Evolutionary conservation across 495 filamentous ascomycete genomes (phyloP).

Genomic region (Thozetella sp.): DNA sequence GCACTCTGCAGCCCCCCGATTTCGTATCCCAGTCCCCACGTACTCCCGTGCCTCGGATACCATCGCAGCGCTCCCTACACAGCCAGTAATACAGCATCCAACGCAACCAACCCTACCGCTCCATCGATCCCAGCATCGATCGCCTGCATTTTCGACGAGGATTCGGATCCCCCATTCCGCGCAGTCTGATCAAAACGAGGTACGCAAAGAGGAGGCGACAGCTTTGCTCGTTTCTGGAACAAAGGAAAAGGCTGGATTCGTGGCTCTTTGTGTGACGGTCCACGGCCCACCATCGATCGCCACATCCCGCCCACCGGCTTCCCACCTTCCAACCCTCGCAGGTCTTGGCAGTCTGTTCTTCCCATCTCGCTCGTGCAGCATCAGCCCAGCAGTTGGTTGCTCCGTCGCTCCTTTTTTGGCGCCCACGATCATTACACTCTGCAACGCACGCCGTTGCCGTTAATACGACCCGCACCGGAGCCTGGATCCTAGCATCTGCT

Average conservation of each 20-base stretch:
- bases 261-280: neutral
- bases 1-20: conserved; percentile 16
- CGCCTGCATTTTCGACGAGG: neutral
- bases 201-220: too few relatives aligned
- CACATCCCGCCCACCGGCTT: neutral
- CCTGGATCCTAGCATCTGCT: conserved; percentile 21
- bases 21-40: conserved; percentile 15
- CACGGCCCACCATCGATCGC: neutral
- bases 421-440: neutral
- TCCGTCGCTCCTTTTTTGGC: conserved; percentile 1
- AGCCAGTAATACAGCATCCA: conserved; percentile 1
- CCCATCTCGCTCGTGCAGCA: neutral
- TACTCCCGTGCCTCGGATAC: too few relatives aligned
- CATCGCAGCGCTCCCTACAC: neutral
- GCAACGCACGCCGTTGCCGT: neutral
- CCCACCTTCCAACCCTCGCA: neutral
- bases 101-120: neutral
- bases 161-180: neutral
- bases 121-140: neutral
- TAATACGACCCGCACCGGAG: neutral
- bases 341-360: neutral
- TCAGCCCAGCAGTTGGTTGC: neutral
- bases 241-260: neutral
- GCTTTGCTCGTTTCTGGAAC: neutral
- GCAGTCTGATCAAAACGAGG: too few relatives aligned